Conservation (phyloP, 108 stramenopile species). For the Skeletonema menzelii region DNA sequence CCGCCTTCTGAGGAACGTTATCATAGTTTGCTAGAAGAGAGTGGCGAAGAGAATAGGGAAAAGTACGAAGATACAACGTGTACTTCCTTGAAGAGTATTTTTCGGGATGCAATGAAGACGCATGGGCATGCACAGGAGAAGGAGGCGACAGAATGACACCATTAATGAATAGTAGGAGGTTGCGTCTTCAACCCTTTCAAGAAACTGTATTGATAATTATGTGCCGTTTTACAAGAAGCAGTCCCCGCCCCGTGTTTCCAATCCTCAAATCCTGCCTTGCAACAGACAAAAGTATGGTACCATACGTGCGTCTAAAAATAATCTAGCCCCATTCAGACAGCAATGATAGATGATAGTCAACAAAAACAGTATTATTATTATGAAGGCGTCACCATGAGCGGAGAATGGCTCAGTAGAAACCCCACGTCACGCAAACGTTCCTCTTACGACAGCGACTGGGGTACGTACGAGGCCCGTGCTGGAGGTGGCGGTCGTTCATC, state of each 20-base stretch:
- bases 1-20: constrained; percentile 70
- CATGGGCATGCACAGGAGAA: too few species aligned
- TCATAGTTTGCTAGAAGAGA: constrained; percentile 38
- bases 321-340: too few species aligned
- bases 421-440: constrained; percentile 15
- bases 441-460: constrained; percentile 28
- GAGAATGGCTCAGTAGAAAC: constrained; percentile 24
- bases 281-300: too few species aligned
- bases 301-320: too few species aligned
- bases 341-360: too few species aligned
- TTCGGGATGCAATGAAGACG: constrained; percentile 42
- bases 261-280: too few species aligned
- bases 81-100: constrained; percentile 25
- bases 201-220: too few species aligned
- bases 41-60: constrained; percentile 49
- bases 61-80: constrained; percentile 55
- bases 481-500: constrained; percentile 9
- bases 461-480: constrained; percentile 27
- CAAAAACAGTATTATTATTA: too few species aligned
- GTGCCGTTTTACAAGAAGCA: too few species aligned
- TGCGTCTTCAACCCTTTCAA: too few species aligned
- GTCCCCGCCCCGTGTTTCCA: too few species aligned
- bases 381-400: not conserved
- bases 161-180: too few species aligned
- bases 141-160: not conserved